Evolutionary conservation across 495 filamentous ascomycete species (phyloP), one percentile per base, ranked within the genome.

Genomic region (Viridothelium virens): DNA sequence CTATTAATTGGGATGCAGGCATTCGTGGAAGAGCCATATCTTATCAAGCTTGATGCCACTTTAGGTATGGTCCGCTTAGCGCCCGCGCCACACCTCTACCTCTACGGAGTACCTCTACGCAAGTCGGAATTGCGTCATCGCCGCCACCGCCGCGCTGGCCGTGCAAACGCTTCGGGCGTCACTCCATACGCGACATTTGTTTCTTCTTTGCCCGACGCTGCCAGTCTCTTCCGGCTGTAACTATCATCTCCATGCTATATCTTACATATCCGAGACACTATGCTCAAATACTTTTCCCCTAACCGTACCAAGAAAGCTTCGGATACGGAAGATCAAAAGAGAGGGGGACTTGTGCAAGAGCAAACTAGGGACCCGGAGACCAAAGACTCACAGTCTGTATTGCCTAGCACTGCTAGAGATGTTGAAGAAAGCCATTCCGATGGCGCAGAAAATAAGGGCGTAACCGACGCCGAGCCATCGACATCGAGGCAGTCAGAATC

Each of bases 341-440:
- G 5, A 11, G 5, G 10, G n/a, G n/a, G 18, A 53, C 16, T 9
- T 16, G 12, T 5, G 18, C 12, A 25, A 53, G 18, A 53, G 11
- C 11, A 25, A 46, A 9, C 16, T 14, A 59, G 53, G 36, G 36
- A 31, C 4, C 31, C 11, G 53, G 5, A 59, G 31, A 59, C 7
- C 53, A 44, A 44, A 44, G 41, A 14, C 41, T 14, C 41, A 7
- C 6, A 44, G 41, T 7, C 41, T 44, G 25, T 25, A 25, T 25
- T 25, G 25, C 25, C 25, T 25, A 63, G 12, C 61, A 18, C 44
- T 34, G 66, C 66, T 37, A 73, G 71, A 67, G 67, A 69, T 10
- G 64, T 70, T 61, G 71, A 73, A 56, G 71, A 74, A 66, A 72
- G 74, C 63, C 70, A 63, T 65, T 67, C 73, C 38, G 72, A 73